Evolutionary conservation across 306 rosid species (phyloP).

Genomic region (Rosa rugosa): DNA sequence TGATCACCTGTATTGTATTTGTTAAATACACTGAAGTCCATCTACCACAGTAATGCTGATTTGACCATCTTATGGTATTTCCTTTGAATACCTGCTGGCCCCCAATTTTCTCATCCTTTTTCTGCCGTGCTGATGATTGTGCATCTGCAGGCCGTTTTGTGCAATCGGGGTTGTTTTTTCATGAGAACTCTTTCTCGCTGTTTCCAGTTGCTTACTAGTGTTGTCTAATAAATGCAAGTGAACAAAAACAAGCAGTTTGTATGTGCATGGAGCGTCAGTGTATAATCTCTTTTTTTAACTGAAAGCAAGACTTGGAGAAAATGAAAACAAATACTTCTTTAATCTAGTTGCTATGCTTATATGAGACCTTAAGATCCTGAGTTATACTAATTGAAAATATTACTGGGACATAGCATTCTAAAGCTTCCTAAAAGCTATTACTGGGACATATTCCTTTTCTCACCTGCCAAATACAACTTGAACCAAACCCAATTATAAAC

Average conservation of each 20-base stretch:
- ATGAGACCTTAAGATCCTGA: background rate
- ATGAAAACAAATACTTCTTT: background rate
- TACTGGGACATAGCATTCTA: background rate
- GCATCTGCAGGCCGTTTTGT: background rate
- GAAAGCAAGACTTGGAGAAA: background rate
- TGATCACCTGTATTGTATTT: background rate
- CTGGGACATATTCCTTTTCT: background rate
- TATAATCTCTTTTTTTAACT: no score
- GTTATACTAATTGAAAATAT: background rate
- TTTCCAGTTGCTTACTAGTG: background rate
- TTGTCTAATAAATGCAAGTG: background rate
- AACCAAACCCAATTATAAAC: background rate
- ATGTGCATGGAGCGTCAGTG: background rate
- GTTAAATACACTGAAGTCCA: background rate
- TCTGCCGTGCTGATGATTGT: background rate
- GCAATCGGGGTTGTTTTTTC: background rate
- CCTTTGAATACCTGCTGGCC: background rate
- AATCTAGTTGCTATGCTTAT: background rate
- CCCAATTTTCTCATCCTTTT: background rate
- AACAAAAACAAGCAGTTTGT: no score
- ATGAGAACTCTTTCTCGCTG: background rate
- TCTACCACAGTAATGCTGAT: no score
- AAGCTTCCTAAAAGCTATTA: background rate
- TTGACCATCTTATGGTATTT: background rate
- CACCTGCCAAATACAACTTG: background rate